These are phyloP conservation scores for Helminthosporium solani DNA, from an alignment of 2,329 filamentous ascomycete genomes.

Conservation along the genomic window DNA sequence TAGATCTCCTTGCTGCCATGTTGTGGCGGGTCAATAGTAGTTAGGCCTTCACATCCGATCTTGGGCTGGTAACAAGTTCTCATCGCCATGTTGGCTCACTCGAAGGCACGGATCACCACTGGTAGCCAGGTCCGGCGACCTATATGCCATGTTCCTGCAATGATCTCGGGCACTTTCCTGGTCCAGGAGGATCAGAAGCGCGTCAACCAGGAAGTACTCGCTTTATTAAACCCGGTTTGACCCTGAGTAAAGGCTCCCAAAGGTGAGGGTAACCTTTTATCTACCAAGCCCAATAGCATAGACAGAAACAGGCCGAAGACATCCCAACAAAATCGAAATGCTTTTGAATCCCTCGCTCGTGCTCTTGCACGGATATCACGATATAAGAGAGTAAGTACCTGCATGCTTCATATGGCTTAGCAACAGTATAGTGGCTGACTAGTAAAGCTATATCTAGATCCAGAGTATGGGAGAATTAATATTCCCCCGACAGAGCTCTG, in stretches of 20 bases:
- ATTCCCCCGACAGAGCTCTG: slow-evolving; percentile 8
- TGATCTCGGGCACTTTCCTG: background rate
- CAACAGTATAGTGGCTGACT: slow-evolving; percentile 8
- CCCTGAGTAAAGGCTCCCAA: background rate
- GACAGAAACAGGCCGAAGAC: slow-evolving; percentile 1
- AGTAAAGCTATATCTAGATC: slow-evolving; percentile 7
- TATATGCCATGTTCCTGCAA: background rate
- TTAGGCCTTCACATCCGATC: too few relatives aligned
- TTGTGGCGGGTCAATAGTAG: too few relatives aligned
- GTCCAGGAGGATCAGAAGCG: background rate
- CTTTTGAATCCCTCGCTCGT: background rate
- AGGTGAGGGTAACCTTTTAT: background rate
- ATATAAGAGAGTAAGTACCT: slow-evolving; percentile 9
- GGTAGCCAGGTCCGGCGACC: too few relatives aligned
- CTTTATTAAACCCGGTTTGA: background rate
- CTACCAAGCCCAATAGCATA: background rate
- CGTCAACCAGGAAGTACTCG: background rate
- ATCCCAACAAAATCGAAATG: background rate
- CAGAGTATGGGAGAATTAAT: slow-evolving; percentile 9
- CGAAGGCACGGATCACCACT: too few relatives aligned
- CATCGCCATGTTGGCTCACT: too few relatives aligned
- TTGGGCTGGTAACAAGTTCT: too few relatives aligned
- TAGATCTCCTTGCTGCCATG: too few relatives aligned
- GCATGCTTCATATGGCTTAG: slow-evolving; percentile 2
- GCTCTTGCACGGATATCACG: slow-evolving; percentile 1